Conservation (phyloP, 257 asterid genomes). For the Nicotiana noctiflora region DNA sequence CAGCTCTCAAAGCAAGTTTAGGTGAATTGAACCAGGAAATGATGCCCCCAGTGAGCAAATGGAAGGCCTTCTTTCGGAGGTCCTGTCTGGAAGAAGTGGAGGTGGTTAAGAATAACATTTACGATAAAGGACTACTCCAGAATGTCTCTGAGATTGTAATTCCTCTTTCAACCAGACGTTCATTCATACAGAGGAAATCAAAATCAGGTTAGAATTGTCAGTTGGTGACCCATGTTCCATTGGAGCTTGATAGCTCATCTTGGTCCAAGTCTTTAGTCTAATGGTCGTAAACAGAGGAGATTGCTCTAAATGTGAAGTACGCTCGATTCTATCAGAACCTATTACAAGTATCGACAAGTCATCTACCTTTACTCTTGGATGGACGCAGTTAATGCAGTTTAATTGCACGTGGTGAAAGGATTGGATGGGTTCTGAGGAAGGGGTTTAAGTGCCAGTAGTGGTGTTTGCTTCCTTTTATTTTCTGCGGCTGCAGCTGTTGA, state of each 20-base stretch:
- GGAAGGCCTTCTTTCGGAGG: constrained; percentile 65
- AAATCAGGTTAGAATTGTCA: constrained; percentile 44
- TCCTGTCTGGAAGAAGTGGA: constrained; percentile 59
- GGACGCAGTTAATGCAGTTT: not conserved
- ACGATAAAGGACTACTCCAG: constrained; percentile 56
- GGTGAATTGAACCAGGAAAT: constrained; percentile 45
- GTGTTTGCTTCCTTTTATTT: not conserved
- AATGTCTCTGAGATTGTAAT: constrained; percentile 52
- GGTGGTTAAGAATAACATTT: constrained; percentile 61
- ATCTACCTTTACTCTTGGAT: constrained; percentile 2
- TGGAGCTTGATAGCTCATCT: not conserved
- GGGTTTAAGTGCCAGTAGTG: not conserved
- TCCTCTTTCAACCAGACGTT: constrained; percentile 70
- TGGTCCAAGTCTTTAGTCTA: constrained; percentile 14
- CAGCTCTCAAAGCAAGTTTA: constrained; percentile 70
- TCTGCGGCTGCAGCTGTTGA: not conserved
- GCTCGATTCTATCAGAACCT: not conserved
- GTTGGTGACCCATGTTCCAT: constrained; percentile 9
- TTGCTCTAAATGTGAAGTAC: constrained; percentile 6
- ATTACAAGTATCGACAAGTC: not conserved
- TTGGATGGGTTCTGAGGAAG: not conserved
- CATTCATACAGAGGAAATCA: constrained; percentile 44
- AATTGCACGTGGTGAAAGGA: not conserved
- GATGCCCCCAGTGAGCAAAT: constrained; percentile 62
- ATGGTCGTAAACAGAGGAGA: not conserved